These are phyloP conservation scores for Suhomyces sp. DNA, from an alignment of 805 yeast genomes.

Conservation along the genomic window DNA sequence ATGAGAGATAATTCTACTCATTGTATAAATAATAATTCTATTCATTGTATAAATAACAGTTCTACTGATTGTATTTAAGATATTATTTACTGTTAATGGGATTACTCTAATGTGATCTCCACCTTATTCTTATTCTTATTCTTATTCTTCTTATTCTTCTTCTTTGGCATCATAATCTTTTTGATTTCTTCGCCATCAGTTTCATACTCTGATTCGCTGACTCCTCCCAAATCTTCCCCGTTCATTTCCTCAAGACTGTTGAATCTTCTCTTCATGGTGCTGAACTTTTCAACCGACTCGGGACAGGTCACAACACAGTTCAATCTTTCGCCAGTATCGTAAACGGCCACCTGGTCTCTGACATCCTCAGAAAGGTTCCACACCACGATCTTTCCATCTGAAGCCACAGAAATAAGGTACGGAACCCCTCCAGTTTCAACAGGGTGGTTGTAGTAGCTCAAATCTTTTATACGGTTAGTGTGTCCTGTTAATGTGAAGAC, in stretches of 20 bases:
- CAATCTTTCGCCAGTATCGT: slow-evolving; percentile 85
- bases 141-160: slow-evolving; percentile 40
- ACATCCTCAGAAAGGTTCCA: slow-evolving; percentile 62
- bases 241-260: slow-evolving; percentile 27
- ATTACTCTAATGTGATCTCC: slow-evolving; percentile 54
- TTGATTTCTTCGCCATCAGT: slow-evolving; percentile 68
- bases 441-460: slow-evolving; percentile 49
- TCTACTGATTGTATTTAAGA: too few relatives aligned
- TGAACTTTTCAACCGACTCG: slow-evolving; percentile 73
- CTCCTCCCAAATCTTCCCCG: slow-evolving; percentile 19
- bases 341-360: slow-evolving; percentile 83
- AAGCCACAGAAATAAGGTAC: slow-evolving; percentile 76
- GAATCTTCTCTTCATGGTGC: slow-evolving; percentile 61
- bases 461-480: slow-evolving; percentile 78
- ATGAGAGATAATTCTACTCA: too few relatives aligned
- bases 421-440: slow-evolving; percentile 30
- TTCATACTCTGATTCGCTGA: slow-evolving; percentile 71
- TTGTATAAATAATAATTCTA: too few relatives aligned
- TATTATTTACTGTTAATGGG: too few relatives aligned
- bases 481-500: slow-evolving; percentile 72
- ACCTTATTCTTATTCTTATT: slow-evolving; percentile 32
- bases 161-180: slow-evolving; percentile 52
- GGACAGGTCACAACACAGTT: slow-evolving; percentile 78
- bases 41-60: too few relatives aligned
- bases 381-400: slow-evolving; percentile 90